Evolutionary conservation across 2,329 filamentous ascomycete species (phyloP), one percentile per base, ranked within the genome.

Genomic region (Ascochyta viciae-villosae): DNA sequence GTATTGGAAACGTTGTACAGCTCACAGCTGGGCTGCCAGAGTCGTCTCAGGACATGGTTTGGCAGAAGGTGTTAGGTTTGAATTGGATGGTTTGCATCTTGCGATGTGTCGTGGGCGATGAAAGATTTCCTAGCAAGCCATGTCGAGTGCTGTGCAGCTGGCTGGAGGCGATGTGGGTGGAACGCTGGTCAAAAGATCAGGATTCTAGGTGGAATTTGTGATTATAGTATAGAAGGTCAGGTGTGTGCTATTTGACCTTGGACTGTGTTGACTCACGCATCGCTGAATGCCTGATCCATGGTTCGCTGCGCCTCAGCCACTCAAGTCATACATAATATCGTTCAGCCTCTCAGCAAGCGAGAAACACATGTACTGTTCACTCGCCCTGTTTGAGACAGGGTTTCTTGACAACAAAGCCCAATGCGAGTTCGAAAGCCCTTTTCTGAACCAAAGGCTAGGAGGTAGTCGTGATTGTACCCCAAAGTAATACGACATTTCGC

Each of bases 231-330:
- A 24, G 37, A 39, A 24, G 24, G 26, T 9, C 13, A 26, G 24
- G 3, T 2, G 15, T 33, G 3, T 22, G 2, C 23, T 38, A 44
- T 44, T 23, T 45, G 13, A 19, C n/a, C 12, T 31, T 13, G 2
- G 8, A 22, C 6, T 43, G 24, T n/a, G 23, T 50, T 50, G 48
- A 50, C 23, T 50, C 39, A 50, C 24, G 35, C 40, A 22, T 24
- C 19, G n/a, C 19, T 42, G 40, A 42, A 4, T 10, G 29, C 27
- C 19, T 19, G 19, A 19, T 24, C 16, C n/a, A 15, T 49, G 46
- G 8, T 13, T 34, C 15, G 31, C 29, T 35, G 47, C 47, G 38
- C 39, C 38, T 35, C 47, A 50, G 23, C 47, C 29, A 31, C 29
- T 35, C 31, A 13, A 13, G 29, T 31, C 29, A 31, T 12, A 31